phyloP scores from a whole-genome alignment of 192 early-diverging fungal genomes.

The Umbelopsis sp. region DNA sequence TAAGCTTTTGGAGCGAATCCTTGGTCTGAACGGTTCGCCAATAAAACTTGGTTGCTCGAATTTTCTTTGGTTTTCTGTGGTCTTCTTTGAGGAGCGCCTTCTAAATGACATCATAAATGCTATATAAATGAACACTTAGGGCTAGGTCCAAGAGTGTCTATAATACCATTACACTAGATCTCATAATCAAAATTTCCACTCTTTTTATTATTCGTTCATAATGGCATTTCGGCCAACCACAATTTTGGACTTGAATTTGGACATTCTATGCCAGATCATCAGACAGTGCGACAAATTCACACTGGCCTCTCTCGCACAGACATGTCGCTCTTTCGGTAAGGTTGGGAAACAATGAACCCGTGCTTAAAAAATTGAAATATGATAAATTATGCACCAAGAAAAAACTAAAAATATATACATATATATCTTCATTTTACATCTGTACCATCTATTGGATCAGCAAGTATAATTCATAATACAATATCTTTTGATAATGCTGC shows the following conservation, averaged over 20 bases:
- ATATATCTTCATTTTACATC: neutral
- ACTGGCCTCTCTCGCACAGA: conserved; percentile 12
- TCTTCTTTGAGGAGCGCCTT: neutral
- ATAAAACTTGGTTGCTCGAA: neutral
- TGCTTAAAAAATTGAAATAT: neutral
- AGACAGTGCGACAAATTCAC: conserved; percentile 20
- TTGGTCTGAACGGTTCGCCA: too few species aligned
- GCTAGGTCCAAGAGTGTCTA: neutral
- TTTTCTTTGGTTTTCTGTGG: neutral
- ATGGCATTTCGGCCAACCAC: neutral
- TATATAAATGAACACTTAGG: neutral
- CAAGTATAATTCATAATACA: neutral
- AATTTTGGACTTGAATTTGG: conserved; percentile 17
- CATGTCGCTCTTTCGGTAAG: conserved; percentile 17
- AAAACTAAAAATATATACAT: too few species aligned
- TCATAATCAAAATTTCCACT: too few species aligned
- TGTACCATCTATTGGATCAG: neutral
- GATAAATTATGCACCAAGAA: too few species aligned
- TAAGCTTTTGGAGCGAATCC: too few species aligned
- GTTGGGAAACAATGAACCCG: neutral
- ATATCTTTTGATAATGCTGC: conserved; percentile 12
- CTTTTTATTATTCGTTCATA: neutral
- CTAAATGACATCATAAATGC: neutral
- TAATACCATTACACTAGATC: neutral
- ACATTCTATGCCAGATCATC: conserved; percentile 21